phyloP scores from a whole-genome alignment of 1,284 basidiomycete genomes.

The Peniophora sp. region DNA sequence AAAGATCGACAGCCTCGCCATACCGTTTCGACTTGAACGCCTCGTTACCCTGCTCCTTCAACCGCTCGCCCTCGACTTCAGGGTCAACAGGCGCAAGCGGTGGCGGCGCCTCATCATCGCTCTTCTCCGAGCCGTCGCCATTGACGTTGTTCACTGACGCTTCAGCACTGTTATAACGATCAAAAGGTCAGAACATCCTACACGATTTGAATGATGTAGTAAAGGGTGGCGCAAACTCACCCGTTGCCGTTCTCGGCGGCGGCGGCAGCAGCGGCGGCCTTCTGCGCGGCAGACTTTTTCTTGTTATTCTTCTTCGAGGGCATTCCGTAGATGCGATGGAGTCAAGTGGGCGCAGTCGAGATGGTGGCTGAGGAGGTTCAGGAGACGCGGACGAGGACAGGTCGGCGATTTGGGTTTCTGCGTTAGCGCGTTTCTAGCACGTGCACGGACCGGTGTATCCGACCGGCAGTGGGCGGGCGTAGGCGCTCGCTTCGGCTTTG shows the following conservation, averaged over 20 bases:
- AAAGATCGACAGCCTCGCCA: conserved; percentile 66
- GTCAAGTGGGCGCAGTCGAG: neutral
- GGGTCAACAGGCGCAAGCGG: conserved; percentile 14
- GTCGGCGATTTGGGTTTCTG: neutral
- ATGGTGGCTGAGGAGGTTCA: neutral
- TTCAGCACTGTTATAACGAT: conserved; percentile 2
- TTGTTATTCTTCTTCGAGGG: conserved; percentile 2
- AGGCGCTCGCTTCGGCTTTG: no score
- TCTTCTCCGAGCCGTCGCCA: neutral
- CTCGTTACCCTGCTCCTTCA: conserved; percentile 69
- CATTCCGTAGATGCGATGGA: neutral
- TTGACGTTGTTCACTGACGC: neutral
- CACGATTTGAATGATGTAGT: neutral
- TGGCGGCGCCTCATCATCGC: conserved; percentile 6
- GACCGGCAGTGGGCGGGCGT: no score
- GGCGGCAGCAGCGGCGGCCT: neutral
- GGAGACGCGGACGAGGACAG: neutral
- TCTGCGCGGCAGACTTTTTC: neutral
- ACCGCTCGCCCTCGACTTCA: conserved; percentile 40
- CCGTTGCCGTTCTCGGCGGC: neutral
- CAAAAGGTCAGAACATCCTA: neutral
- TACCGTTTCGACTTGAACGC: conserved; percentile 67
- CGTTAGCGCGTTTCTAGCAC: no score
- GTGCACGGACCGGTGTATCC: no score
- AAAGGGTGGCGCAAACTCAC: neutral